Percentiles rank a stretch among this genome's conserved stretches.
Evolutionary conservation across 768 basidiomycete species (phyloP).

Genomic region (Podaxis mareebaensis): DNA sequence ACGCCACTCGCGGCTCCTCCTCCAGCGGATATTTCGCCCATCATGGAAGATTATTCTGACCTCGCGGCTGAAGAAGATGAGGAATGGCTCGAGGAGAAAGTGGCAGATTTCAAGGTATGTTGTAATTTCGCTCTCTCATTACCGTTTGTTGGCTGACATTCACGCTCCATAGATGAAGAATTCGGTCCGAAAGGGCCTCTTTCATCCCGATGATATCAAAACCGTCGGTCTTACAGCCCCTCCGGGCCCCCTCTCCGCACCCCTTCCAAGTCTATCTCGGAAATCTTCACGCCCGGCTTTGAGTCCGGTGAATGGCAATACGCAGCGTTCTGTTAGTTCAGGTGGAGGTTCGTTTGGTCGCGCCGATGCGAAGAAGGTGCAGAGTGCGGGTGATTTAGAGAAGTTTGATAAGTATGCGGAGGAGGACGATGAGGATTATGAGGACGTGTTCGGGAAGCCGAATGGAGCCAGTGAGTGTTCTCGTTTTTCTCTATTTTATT

Average conservation of each 20-base stretch:
- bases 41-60: constrained; percentile 93
- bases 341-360: constrained; percentile 58
- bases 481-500: constrained; percentile 1
- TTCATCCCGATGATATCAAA: constrained; percentile 90
- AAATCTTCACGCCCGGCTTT: constrained; percentile 56
- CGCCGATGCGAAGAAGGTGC: constrained; percentile 56
- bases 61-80: constrained; percentile 80
- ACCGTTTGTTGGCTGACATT: not conserved
- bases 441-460: constrained; percentile 88
- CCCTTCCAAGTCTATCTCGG: constrained; percentile 55
- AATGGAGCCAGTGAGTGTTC: constrained; percentile 61
- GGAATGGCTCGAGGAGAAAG: constrained; percentile 65
- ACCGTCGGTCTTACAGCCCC: constrained; percentile 57
- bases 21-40: constrained; percentile 59
- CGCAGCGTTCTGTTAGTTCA: constrained; percentile 33
- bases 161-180: constrained; percentile 59
- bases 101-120: constrained; percentile 80
- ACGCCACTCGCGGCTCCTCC: constrained; percentile 63
- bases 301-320: constrained; percentile 18
- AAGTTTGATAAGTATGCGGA: constrained; percentile 90
- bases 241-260: constrained; percentile 68
- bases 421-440: constrained; percentile 88
- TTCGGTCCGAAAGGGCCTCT: constrained; percentile 69
- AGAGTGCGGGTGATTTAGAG: constrained; percentile 67
- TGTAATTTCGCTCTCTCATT: not conserved